These are phyloP conservation scores for Umbelopsis sp. DNA, from an alignment of 371 early-diverging fungal species.

Conservation along the genomic window DNA sequence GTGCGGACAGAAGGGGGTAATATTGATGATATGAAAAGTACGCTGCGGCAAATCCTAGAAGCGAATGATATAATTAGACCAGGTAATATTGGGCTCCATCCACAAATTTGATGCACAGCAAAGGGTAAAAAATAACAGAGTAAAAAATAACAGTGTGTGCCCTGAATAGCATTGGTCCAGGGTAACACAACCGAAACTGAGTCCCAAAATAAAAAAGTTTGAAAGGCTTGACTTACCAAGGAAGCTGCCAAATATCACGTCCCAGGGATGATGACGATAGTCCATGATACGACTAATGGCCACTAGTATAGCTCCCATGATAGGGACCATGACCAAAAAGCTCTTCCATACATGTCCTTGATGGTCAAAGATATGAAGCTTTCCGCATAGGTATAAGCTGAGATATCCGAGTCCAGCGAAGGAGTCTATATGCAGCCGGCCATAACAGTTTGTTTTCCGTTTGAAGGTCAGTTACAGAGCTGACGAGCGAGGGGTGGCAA, in stretches of 20 bases:
- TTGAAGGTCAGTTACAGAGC: background rate
- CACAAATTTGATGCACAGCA: background rate
- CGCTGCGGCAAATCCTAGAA: constrained; percentile 40
- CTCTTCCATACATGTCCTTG: constrained; percentile 74
- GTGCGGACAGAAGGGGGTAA: constrained; percentile 48
- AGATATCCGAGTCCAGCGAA: constrained; percentile 78
- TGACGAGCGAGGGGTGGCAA: no score
- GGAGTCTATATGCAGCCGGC: constrained; percentile 43
- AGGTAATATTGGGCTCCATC: background rate
- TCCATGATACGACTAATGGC: constrained; percentile 75
- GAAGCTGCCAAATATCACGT: constrained; percentile 70
- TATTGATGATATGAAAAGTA: constrained; percentile 74
- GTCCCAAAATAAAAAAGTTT: no score
- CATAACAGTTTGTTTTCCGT: background rate
- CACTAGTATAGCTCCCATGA: constrained; percentile 69
- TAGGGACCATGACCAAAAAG: constrained; percentile 64
- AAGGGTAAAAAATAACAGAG: background rate
- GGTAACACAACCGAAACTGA: no score
- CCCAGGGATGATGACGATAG: constrained; percentile 88
- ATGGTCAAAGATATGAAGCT: constrained; percentile 71
- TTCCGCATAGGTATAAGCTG: constrained; percentile 73
- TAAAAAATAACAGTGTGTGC: no score
- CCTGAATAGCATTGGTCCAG: no score
- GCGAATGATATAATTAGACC: background rate
- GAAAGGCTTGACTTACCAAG: constrained; percentile 33